phyloP scores from a whole-genome alignment of 257 asterid species.

The Solanum bukasovii region DNA sequence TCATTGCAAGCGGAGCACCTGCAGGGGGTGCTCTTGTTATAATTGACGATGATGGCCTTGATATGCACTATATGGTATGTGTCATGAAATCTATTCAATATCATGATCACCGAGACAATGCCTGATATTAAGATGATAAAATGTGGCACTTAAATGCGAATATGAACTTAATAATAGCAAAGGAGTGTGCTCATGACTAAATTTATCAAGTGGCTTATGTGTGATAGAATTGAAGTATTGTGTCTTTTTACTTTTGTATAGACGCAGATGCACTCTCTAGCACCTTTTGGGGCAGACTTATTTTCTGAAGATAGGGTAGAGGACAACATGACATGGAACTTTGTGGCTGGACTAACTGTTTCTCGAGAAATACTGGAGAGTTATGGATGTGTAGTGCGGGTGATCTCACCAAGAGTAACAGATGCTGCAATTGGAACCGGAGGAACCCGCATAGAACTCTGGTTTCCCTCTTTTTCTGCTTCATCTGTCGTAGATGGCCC shows the following conservation, averaged over 20 bases:
- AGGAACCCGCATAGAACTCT: conserved; percentile 82
- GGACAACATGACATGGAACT: conserved; percentile 92
- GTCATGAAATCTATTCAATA: background rate
- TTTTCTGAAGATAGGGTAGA: conserved; percentile 49
- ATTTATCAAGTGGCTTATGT: background rate
- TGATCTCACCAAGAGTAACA: conserved; percentile 60
- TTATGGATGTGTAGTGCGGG: conserved; percentile 78
- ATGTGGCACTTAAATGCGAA: background rate
- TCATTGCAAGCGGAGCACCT: conserved; percentile 66
- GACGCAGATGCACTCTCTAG: conserved; percentile 89
- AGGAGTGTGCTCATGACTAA: background rate
- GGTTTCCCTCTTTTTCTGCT: conserved; percentile 60
- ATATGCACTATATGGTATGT: conserved; percentile 93
- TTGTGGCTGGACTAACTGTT: conserved; percentile 80
- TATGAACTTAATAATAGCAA: background rate
- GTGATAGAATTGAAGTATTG: background rate
- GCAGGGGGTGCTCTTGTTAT: conserved; percentile 84
- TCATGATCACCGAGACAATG: background rate
- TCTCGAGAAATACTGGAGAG: conserved; percentile 91
- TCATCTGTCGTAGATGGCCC: conserved; percentile 16
- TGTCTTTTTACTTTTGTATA: conserved; percentile 19
- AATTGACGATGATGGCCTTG: conserved; percentile 93
- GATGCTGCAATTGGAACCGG: conserved; percentile 48
- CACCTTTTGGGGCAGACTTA: conserved; percentile 78
- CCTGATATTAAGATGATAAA: background rate